Evolutionary conservation across 495 filamentous ascomycete species (phyloP).

Genomic region (Aspergillus conjunctus): DNA sequence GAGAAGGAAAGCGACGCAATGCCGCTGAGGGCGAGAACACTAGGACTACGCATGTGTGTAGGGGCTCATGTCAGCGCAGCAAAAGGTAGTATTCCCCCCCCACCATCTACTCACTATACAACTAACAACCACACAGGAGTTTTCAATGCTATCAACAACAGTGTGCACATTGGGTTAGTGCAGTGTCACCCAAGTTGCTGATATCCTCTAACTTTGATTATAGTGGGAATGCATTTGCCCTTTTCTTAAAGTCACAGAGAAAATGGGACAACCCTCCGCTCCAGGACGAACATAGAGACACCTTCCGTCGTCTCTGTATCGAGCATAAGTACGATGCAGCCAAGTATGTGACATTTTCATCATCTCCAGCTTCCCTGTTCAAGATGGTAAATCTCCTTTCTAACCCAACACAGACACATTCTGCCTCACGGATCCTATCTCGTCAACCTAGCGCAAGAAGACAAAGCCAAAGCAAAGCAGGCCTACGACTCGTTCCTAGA

Average conservation of each 20-base stretch:
- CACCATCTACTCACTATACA: too few relatives aligned
- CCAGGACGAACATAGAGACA: conserved; percentile 61
- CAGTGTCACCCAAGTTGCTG: not conserved
- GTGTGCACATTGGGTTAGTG: conserved; percentile 67
- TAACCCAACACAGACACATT: conserved; percentile 54
- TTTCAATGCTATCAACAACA: conserved; percentile 83
- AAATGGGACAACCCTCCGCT: conserved; percentile 91
- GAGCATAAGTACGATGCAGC: conserved; percentile 72
- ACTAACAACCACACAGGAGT: conserved; percentile 57
- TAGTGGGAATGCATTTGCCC: conserved; percentile 85
- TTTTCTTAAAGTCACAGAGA: conserved; percentile 93
- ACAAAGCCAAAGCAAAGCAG: conserved; percentile 77
- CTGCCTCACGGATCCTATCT: conserved; percentile 95
- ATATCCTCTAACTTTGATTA: conserved; percentile 19
- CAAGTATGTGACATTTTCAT: conserved; percentile 38
- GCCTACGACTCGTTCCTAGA: conserved; percentile 86
- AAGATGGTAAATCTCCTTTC: not conserved
- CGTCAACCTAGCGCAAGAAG: conserved; percentile 87
- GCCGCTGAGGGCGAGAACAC: conserved; percentile 69
- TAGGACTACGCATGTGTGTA: conserved; percentile 76
- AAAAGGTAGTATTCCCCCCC: conserved; percentile 53
- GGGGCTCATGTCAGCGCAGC: conserved; percentile 91
- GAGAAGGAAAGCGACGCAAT: conserved; percentile 52
- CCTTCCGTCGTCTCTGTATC: conserved; percentile 66
- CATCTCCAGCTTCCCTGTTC: not conserved